phyloP scores from a whole-genome alignment of 192 early-diverging fungal genomes.

The Gorgonomyces haynaldii region DNA sequence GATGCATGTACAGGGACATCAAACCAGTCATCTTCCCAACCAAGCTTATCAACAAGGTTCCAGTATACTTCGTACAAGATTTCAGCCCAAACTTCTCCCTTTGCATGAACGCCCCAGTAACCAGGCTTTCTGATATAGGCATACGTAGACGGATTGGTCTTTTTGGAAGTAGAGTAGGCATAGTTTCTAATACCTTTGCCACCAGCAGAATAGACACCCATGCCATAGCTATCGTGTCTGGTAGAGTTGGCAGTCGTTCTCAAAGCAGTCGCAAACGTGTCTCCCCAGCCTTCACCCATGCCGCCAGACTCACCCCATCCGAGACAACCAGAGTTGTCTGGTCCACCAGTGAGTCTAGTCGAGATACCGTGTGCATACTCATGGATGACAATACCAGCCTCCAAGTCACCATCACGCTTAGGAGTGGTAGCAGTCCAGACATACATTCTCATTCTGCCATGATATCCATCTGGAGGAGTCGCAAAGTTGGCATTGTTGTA shows the following conservation, averaged over 20 bases:
- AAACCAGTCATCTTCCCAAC: constrained; percentile 39
- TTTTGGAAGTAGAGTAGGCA: constrained; percentile 66
- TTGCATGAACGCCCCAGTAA: constrained; percentile 88
- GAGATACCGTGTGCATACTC: constrained; percentile 92
- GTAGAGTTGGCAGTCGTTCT: constrained; percentile 43
- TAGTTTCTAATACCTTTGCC: constrained; percentile 81
- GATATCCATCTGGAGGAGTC: constrained; percentile 86
- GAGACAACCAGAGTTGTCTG: constrained; percentile 78
- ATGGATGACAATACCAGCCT: constrained; percentile 86
- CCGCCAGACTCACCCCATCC: constrained; percentile 78
- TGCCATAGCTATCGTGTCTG: constrained; percentile 52
- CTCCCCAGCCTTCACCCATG: constrained; percentile 96
- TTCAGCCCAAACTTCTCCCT: constrained; percentile 87
- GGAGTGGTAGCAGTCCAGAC: constrained; percentile 70
- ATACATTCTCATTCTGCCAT: constrained; percentile 90
- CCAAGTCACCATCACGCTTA: constrained; percentile 75
- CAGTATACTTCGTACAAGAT: constrained; percentile 61
- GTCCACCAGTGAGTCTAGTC: constrained; percentile 84
- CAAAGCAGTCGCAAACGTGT: constrained; percentile 75
- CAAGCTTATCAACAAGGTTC: constrained; percentile 43
- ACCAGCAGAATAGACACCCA: constrained; percentile 73
- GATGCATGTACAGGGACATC: constrained; percentile 7
- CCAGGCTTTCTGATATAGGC: constrained; percentile 58
- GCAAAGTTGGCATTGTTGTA: constrained; percentile 69
- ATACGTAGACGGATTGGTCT: constrained; percentile 75